Evolutionary conservation across 768 basidiomycete species (phyloP), one percentile per base, ranked within the genome.

Genomic region (Tremella fuciformis): DNA sequence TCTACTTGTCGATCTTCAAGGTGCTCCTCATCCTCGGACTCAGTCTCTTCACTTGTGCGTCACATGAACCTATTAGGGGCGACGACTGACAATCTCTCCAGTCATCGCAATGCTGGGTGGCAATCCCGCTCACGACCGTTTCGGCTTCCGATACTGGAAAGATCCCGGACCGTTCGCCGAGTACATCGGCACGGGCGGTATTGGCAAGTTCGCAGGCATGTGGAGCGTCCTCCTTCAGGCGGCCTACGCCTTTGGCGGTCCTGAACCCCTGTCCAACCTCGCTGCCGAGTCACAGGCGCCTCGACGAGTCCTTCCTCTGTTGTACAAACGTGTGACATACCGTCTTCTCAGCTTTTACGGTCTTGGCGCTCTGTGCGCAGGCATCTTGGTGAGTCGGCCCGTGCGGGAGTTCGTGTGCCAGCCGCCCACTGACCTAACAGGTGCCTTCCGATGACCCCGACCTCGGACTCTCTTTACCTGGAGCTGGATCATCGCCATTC

Each of bases 161-260:
- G 58, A 91, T 59, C 90, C 91, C 0, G 91, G 91, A 4, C 85
- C 90, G 0, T 89, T 93, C 69, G 84, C 80, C 8, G 88, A 92
- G 69, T 81, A 83, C 68, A 78, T 81, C 51, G 55, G 34, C 51
- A 78, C 81, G 56, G 75, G 77, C 1, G 91, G 91, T 2, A 58
- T 82, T 1, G 83, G 82, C 64, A 89, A 89, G 1, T 83, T 26
- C n/a, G 8, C 6, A 8, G 42, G 11, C 24, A 11, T 8, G 26
- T 19, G 8, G 7, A 46, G 19, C 8, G 21, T 11, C 21, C 22
- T 50, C 48, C 26, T 50, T 25, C 48, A 50, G 19, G 18, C 24
- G 19, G 8, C 24, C 3, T 26, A 50, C 19, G 9, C 18, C 11
- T 46, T 46, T 46, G 8, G 6, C n/a, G 4, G 6, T 4, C 6